Base-by-base conservation (phyloP, 306 rosid genomes). In the Vigna reflexopilosa region DNA sequence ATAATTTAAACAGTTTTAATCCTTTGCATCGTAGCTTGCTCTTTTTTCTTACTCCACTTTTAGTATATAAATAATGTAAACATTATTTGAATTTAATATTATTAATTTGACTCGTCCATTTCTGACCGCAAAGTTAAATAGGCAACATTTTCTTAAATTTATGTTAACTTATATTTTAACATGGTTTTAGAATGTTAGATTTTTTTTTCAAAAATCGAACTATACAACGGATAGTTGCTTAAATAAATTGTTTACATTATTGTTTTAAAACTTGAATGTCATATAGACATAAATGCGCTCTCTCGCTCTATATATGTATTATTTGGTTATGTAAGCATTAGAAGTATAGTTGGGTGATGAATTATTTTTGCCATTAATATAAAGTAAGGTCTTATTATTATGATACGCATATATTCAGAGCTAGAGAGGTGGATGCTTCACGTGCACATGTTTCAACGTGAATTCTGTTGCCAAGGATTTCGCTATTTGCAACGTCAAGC, bases 391-490 rank as follows among this genome's bases (percentile, higher is more conserved):
- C 34, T 10, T 32, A 30, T 61, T 32, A 30, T 32, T 34, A 63
- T 34, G 26, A 64, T 36, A 34, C 22, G 48, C 13, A 38, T 64
- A 36, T 64, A 38, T 64, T 36, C 10, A n/a, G 9, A 64, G 1
- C 38, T 34, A 5, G 30, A 63, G n/a, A 63, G 64, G 20, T 55
- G 63, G 11, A 55, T 56, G 50, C 1, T 54, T 72, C 66, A 55
- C 66, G 77, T 55, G 67, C 42, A 38, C 40, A 38, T 38, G 67
- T 55, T 55, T 34, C 67, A 61, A 36, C 77, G 22, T 62, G 16
- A 61, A 28, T 6, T 61, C 6, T 61, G 42, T 28, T 14, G 12
- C 20, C 11, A 10, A 34, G 19, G 6, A 70, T 32, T 50, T 70
- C 30, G 30, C 49, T 70, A 6, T 3, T 70, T 9, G 36, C 3